Base-by-base conservation (phyloP, 2,329 filamentous ascomycete genomes). In the Aspergillus pseudotamarii region DNA sequence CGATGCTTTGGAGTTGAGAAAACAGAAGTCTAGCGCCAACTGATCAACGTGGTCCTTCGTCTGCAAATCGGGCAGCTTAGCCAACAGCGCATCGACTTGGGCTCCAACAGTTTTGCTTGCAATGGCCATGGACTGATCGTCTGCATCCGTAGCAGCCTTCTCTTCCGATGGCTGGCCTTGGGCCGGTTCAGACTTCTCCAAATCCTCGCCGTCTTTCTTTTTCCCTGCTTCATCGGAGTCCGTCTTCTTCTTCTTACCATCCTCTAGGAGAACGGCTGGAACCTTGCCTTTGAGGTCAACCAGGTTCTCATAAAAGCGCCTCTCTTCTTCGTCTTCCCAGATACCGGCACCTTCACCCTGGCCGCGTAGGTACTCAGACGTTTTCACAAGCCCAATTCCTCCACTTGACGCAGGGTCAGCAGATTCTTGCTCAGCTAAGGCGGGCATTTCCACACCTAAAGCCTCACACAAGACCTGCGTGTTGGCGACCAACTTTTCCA, bases 241-340 rank as follows among this genome's bases (percentile, higher is more conserved):
- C 4, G 82, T 57, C 75, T 96, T 97, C 81, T 96, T 97, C 82
- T 97, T 98, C 79, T 96, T 97, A 59, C 88, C 88, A 70, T 98
- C 95, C 73, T 99, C 95, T 1, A 99, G 86, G 10, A 99, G 83
- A 70, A 99, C 96, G 1, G 91, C 91, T 0, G 95, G 96, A 3
- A 99, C 95, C 71, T 97, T 96, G 70, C 96, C 95, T 75, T 96
- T 97, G 19, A 99, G 82, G 74, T 99, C 95, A 14, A 96, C 91
- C 12, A 99, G 79, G 68, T 97, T 98, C 81, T 99, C 95, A 79
- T 99, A 99, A 77, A 99, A 99, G 64, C 95, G 91, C 64, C 95
- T 89, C 79, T 99, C 94, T 60, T 99, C 95, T 74, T 99, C 95
- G 71, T 99, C 95, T 80, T 97, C 94, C 95, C 95, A 99, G 66